A percentile compares a stretch with the other conserved stretches of the same genome.
Evolutionary conservation across 179 eudicot species (phyloP).

Genomic region (Silene noctiflora): DNA sequence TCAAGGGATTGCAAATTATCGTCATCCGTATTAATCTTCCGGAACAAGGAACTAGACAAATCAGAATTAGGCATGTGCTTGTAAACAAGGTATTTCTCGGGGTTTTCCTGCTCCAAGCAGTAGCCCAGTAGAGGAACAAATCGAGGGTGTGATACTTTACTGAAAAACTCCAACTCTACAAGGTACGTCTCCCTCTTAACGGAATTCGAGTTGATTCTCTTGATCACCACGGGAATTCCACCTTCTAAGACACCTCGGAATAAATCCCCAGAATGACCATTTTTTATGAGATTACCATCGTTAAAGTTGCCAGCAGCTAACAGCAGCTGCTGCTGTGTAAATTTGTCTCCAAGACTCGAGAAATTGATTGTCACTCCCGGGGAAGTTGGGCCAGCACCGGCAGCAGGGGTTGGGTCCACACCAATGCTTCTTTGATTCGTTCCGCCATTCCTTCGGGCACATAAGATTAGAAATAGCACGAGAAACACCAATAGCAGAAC

Average conservation of each 20-base stretch:
- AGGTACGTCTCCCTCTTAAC: conserved; percentile 46
- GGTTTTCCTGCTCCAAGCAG: conserved; percentile 62
- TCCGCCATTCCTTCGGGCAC: conserved; percentile 50
- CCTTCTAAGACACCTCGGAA: conserved; percentile 60
- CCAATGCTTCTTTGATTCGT: conserved; percentile 48
- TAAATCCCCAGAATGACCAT: conserved; percentile 77
- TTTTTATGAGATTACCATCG: conserved; percentile 57
- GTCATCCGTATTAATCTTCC: conserved; percentile 41
- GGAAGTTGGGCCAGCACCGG: conserved; percentile 46
- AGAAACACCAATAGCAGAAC: conserved; percentile 46
- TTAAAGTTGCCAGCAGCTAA: conserved; percentile 57
- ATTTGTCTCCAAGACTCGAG: conserved; percentile 54
- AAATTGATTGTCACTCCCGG: conserved; percentile 46
- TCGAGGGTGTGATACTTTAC: conserved; percentile 55
- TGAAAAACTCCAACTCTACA: conserved; percentile 63
- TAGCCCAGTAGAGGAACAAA: conserved; percentile 77
- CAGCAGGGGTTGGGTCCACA: conserved; percentile 61
- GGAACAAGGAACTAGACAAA: conserved; percentile 63
- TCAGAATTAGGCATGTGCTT: conserved; percentile 74
- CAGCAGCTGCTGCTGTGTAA: conserved; percentile 77
- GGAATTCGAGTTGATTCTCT: conserved; percentile 54
- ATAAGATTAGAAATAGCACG: conserved; percentile 36
- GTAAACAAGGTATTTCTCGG: conserved; percentile 72
- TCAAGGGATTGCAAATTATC: conserved; percentile 68
- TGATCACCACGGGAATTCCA: conserved; percentile 57